Evolutionary conservation across 495 filamentous ascomycete genomes (phyloP).

Genomic region (Penicillium bialowiezense): DNA sequence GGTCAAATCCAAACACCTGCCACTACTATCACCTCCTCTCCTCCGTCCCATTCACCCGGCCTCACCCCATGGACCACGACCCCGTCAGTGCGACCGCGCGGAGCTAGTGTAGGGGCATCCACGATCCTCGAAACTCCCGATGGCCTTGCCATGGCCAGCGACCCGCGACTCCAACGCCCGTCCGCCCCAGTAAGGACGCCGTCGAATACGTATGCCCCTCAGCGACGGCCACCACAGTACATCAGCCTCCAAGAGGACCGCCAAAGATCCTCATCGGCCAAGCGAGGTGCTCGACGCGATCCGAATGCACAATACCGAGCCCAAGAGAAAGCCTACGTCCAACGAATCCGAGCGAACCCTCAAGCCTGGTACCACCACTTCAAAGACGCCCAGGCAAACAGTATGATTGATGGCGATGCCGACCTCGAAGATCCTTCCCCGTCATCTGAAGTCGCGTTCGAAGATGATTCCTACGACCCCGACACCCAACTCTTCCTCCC

Average conservation of each 20-base stretch:
- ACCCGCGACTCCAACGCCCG: constrained; percentile 53
- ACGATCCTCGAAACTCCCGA: constrained; percentile 35
- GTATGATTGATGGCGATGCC: constrained; percentile 66
- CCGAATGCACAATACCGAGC: constrained; percentile 78
- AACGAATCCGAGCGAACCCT: constrained; percentile 68
- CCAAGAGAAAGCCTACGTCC: constrained; percentile 80
- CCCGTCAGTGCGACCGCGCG: constrained; percentile 35
- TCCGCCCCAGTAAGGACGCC: constrained; percentile 61
- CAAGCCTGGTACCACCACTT: constrained; percentile 70
- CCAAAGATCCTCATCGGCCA: constrained; percentile 53
- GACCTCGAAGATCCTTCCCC: constrained; percentile 90
- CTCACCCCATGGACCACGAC: constrained; percentile 43
- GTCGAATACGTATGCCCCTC: constrained; percentile 71
- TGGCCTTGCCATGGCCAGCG: constrained; percentile 23
- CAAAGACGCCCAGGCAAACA: constrained; percentile 61
- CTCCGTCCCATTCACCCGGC: constrained; percentile 38
- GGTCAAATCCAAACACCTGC: constrained; percentile 38
- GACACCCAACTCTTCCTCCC: constrained; percentile 89
- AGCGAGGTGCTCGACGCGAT: constrained; percentile 54
- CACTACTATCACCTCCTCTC: constrained; percentile 41
- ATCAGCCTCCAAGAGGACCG: constrained; percentile 49
- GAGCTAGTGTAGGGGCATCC: constrained; percentile 36
- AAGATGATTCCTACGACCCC: constrained; percentile 83
- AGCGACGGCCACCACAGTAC: constrained; percentile 66
- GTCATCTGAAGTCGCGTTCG: constrained; percentile 75